phyloP scores from a whole-genome alignment of 371 early-diverging fungal species.

The Mortierella sp. region DNA sequence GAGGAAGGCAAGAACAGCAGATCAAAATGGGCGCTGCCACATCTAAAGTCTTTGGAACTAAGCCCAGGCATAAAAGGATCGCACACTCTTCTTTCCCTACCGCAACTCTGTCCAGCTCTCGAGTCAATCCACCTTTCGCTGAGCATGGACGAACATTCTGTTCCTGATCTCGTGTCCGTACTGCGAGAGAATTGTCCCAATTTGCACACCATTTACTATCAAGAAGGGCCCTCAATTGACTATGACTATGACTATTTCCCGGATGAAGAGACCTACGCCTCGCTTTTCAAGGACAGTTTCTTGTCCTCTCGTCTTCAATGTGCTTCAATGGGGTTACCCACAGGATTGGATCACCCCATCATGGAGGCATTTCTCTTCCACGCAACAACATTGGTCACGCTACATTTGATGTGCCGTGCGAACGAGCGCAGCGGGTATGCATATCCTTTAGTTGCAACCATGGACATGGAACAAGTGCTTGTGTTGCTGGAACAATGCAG shows the following conservation, averaged over 20 bases:
- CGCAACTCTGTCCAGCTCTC: constrained; percentile 6
- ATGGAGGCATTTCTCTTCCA: constrained; percentile 8
- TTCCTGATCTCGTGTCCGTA: background rate
- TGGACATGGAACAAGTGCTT: no score
- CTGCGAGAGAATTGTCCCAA: background rate
- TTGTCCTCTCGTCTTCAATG: background rate
- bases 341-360: background rate
- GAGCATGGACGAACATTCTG: constrained; percentile 5
- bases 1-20: background rate
- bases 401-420: background rate
- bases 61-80: no score
- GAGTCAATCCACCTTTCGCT: constrained; percentile 2
- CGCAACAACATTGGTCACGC: constrained; percentile 1
- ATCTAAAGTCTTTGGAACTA: no score
- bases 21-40: constrained; percentile 3
- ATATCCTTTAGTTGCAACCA: no score
- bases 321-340: background rate
- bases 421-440: background rate
- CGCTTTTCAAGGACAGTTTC: background rate
- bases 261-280: constrained; percentile 1
- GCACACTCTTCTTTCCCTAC: background rate
- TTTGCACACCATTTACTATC: constrained; percentile 5
- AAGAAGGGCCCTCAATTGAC: background rate
- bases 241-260: constrained; percentile 1
- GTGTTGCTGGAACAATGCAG: no score